A percentile compares a stretch with the other conserved stretches of the same genome.
Evolutionary conservation across 441 rosid species (phyloP).

Genomic region (Eruca vesicaria): DNA sequence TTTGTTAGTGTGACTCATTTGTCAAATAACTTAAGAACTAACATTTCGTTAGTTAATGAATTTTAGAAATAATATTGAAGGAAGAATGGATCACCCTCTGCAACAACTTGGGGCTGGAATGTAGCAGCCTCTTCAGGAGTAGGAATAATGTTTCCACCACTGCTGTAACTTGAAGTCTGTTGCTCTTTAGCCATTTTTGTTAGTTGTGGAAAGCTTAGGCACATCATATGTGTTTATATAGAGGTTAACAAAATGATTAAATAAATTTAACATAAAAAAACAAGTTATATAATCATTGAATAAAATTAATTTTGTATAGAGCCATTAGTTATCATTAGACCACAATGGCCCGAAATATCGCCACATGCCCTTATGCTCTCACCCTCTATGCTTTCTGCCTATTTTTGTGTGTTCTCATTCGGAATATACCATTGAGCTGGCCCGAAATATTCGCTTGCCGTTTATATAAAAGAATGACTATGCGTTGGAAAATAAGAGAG

Average conservation of each 20-base stretch:
- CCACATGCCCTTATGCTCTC: too few species aligned
- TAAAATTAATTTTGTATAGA: not conserved
- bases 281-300: not conserved
- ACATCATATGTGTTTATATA: constrained; percentile 8
- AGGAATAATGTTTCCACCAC: constrained; percentile 28
- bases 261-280: not conserved
- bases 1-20: not conserved
- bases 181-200: constrained; percentile 23
- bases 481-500: too few species aligned
- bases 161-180: constrained; percentile 11
- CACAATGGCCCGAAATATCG: too few species aligned
- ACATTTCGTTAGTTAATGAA: not conserved
- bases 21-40: too few species aligned
- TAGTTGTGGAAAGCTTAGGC: not conserved
- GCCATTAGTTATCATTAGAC: not conserved
- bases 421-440: not conserved
- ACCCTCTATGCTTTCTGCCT: not conserved
- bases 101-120: constrained; percentile 28
- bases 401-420: not conserved
- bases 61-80: not conserved
- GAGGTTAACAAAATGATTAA: not conserved
- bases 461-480: not conserved
- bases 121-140: constrained; percentile 37
- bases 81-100: constrained; percentile 16
- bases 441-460: not conserved